phyloP scores from a whole-genome alignment of 768 basidiomycete genomes.

The Tricholoma furcatifolium region DNA sequence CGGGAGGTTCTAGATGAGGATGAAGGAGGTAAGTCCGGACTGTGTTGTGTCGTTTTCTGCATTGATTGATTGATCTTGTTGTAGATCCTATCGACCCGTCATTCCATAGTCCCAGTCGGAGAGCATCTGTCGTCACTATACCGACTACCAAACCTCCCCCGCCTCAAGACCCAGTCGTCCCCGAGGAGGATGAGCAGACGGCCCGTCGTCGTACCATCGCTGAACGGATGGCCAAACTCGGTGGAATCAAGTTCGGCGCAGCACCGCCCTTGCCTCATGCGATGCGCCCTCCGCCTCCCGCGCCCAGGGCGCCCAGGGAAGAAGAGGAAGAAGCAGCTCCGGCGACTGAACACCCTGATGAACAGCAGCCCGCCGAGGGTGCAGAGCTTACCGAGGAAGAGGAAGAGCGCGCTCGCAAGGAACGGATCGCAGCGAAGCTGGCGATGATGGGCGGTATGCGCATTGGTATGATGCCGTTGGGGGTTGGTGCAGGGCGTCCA shows the following conservation, averaged over 20 bases:
- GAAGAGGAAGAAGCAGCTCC: slow-evolving; percentile 21
- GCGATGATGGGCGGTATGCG: slow-evolving; percentile 58
- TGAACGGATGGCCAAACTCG: slow-evolving; percentile 92
- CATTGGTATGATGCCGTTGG: slow-evolving; percentile 54
- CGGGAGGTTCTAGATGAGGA: slow-evolving; percentile 57
- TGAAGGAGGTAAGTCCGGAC: slow-evolving; percentile 53
- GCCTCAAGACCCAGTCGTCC: slow-evolving; percentile 9
- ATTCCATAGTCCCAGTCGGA: slow-evolving; percentile 54
- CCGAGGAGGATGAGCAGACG: slow-evolving; percentile 45
- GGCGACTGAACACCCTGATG: slow-evolving; percentile 10
- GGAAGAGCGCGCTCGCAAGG: slow-evolving; percentile 58
- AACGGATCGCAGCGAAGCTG: slow-evolving; percentile 52
- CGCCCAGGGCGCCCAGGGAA: slow-evolving; percentile 29
- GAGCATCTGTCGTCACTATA: slow-evolving; percentile 30
- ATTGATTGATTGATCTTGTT: neutral
- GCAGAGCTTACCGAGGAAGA: slow-evolving; percentile 53
- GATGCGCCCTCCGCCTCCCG: slow-evolving; percentile 35
- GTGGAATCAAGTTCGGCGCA: slow-evolving; percentile 80
- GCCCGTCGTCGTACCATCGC: slow-evolving; percentile 72
- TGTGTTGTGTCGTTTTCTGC: neutral
- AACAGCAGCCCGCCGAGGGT: slow-evolving; percentile 21
- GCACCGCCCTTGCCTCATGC: slow-evolving; percentile 45
- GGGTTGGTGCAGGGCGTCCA: slow-evolving; percentile 29
- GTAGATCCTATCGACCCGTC: slow-evolving; percentile 70
- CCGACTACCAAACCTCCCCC: slow-evolving; percentile 7